Evolutionary conservation across 2,329 filamentous ascomycete species (phyloP).

Genomic region (Volutella citrinella): DNA sequence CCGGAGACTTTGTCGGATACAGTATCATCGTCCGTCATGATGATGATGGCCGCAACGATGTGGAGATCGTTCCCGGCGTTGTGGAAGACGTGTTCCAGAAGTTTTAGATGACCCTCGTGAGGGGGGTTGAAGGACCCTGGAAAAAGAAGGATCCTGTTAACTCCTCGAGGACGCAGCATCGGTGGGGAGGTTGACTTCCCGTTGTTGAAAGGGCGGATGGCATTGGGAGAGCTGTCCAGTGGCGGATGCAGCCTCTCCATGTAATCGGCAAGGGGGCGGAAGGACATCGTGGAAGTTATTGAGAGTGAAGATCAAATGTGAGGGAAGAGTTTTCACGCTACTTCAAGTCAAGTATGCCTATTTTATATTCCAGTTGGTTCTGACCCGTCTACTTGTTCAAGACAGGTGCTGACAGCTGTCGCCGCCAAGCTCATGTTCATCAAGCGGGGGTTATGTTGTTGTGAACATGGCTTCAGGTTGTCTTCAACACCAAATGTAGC

Average conservation of each 20-base stretch:
- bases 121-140: slow-evolving; percentile 39
- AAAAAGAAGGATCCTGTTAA: slow-evolving; percentile 31
- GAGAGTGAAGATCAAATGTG: no score
- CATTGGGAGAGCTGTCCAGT: not conserved
- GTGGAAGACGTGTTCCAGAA: slow-evolving; percentile 28
- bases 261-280: slow-evolving; percentile 11
- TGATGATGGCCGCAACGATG: slow-evolving; percentile 30
- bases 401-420: no score
- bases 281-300: no score
- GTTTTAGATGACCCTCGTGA: slow-evolving; percentile 30
- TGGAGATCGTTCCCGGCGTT: slow-evolving; percentile 26
- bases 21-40: slow-evolving; percentile 22
- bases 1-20: slow-evolving; percentile 20
- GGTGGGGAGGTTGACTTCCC: slow-evolving; percentile 3
- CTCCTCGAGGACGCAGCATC: slow-evolving; percentile 7
- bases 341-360: no score
- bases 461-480: no score
- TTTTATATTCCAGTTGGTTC: no score
- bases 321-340: no score
- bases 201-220: slow-evolving; percentile 16
- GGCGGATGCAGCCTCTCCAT: slow-evolving; percentile 11
- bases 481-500: no score
- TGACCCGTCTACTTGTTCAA: no score
- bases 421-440: no score
- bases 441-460: no score